Base-by-base conservation (phyloP, 2,329 filamentous ascomycete genomes). In the Neonectria punicea region DNA sequence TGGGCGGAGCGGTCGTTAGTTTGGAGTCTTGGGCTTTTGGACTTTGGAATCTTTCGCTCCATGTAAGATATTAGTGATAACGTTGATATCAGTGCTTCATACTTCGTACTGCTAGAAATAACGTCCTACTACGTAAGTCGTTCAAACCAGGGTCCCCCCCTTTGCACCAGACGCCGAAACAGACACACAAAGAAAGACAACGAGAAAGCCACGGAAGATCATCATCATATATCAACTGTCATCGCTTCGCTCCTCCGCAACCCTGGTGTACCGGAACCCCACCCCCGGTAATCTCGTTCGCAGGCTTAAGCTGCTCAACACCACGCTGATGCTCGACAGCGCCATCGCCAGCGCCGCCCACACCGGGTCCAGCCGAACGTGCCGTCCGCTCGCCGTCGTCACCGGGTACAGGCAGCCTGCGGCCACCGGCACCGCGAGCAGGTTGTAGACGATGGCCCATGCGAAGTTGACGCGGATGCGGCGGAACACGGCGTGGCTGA, bases 281-380 rank as follows among this genome's bases (percentile, higher is more conserved):
- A 86, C 39, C 22, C 78, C 72, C 9, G 82, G 81, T 11, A 85
- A 63, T 53, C 76, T 68, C 59, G 78, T 85, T 76, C 90, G 87
- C 81, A 98, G 79, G 54, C 89, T 84, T 74, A 97, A 80, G 81
- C 92, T 95, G 77, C 93, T 97, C 75, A 88, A 81, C 55, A 98
- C 92, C 50, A 98, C 94, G 74, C 92, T 96, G 70, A 98, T 90
- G 78, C 92, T 95, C 79, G 94, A 97, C 78, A 94, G 79, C 28
- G 95, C 95, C 95, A 98, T 98, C 1, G 94, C 94, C 76, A 97
- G 80, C 70, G 90, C 91, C 5, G 94, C 95, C 94, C 94, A 98
- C 1, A 92, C 92, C 0, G 92, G 92, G 76, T 93, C 90, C 51
- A 94, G 80, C 65, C 87, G 82, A 20, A 93, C 79, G 75, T 92